A percentile compares a stretch with the other conserved stretches of the same genome.
phyloP scores from a whole-genome alignment of 2,329 filamentous ascomycete genomes.

The Fonsecaea nubica region DNA sequence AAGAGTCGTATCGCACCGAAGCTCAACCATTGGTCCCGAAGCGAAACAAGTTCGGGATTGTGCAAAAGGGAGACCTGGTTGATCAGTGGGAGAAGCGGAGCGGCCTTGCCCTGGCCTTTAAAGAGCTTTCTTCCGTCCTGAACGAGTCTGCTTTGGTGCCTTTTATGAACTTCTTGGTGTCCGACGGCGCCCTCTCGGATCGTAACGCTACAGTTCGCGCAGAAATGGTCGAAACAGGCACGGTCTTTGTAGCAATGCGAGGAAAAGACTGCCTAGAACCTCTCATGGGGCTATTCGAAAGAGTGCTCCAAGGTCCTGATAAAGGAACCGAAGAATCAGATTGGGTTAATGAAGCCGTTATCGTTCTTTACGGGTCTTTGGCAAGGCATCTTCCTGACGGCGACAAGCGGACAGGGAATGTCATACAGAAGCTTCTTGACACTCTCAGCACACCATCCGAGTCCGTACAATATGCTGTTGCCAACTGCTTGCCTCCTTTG shows the following conservation, averaged over 20 bases:
- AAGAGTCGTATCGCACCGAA: constrained; percentile 75
- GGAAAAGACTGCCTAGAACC: constrained; percentile 83
- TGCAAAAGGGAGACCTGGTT: constrained; percentile 81
- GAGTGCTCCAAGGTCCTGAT: constrained; percentile 82
- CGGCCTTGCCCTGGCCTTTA: constrained; percentile 86
- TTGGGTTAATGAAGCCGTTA: constrained; percentile 93
- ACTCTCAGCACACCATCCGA: constrained; percentile 95
- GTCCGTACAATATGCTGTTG: constrained; percentile 94
- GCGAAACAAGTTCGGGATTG: constrained; percentile 93
- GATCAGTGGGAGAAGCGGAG: constrained; percentile 93
- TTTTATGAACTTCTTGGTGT: constrained; percentile 85
- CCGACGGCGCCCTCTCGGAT: constrained; percentile 85
- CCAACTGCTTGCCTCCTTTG: constrained; percentile 91
- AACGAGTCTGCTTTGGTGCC: constrained; percentile 71
- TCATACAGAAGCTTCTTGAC: constrained; percentile 82
- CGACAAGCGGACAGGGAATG: constrained; percentile 85
- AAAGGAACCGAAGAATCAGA: constrained; percentile 82
- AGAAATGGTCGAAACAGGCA: constrained; percentile 92
- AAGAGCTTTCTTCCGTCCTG: constrained; percentile 76
- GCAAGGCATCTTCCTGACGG: constrained; percentile 83
- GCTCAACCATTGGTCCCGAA: constrained; percentile 83
- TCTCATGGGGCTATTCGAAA: constrained; percentile 91
- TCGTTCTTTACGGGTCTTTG: constrained; percentile 94
- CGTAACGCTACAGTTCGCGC: constrained; percentile 75
- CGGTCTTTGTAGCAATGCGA: constrained; percentile 77